These are phyloP conservation scores for Apiotrichum domesticum DNA, from an alignment of 1,284 basidiomycete species.

Conservation along the genomic window DNA sequence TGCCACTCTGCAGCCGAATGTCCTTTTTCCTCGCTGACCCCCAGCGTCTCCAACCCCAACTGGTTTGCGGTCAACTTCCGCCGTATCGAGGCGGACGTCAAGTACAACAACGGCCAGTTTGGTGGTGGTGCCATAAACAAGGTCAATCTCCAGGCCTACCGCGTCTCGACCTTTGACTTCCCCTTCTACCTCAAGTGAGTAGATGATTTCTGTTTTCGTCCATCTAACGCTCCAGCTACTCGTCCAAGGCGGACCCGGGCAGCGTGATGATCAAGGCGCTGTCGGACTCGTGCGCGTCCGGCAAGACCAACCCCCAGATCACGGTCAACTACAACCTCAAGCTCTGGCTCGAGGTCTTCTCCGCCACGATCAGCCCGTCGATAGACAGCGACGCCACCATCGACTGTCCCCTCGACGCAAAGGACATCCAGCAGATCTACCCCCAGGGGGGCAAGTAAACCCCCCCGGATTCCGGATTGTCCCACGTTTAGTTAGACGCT, in stretches of 20 bases:
- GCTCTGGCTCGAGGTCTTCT: conserved; percentile 51
- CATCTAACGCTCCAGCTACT: conserved; percentile 11
- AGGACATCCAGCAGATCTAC: conserved; percentile 43
- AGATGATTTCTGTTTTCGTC: background rate
- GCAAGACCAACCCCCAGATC: conserved; percentile 51
- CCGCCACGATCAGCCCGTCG: conserved; percentile 63
- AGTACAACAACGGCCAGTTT: conserved; percentile 64
- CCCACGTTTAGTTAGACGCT: too few species aligned
- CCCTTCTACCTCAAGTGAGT: conserved; percentile 62
- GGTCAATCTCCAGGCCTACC: conserved; percentile 60
- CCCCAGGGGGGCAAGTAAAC: too few species aligned
- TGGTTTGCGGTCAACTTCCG: conserved; percentile 71
- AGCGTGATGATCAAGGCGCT: conserved; percentile 5
- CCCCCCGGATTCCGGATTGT: too few species aligned
- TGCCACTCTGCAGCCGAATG: background rate
- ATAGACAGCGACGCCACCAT: conserved; percentile 63
- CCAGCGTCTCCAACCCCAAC: conserved; percentile 76
- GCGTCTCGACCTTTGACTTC: conserved; percentile 69
- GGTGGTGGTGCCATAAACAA: conserved; percentile 62
- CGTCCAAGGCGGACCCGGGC: conserved; percentile 1
- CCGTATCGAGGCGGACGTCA: conserved; percentile 61
- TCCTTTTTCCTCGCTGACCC: background rate
- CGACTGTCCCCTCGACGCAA: conserved; percentile 55
- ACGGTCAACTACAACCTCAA: conserved; percentile 59
- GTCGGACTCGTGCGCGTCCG: conserved; percentile 55